These are phyloP conservation scores for Myriangium duriaei DNA, from an alignment of 2,329 filamentous ascomycete genomes.

Conservation along the genomic window DNA sequence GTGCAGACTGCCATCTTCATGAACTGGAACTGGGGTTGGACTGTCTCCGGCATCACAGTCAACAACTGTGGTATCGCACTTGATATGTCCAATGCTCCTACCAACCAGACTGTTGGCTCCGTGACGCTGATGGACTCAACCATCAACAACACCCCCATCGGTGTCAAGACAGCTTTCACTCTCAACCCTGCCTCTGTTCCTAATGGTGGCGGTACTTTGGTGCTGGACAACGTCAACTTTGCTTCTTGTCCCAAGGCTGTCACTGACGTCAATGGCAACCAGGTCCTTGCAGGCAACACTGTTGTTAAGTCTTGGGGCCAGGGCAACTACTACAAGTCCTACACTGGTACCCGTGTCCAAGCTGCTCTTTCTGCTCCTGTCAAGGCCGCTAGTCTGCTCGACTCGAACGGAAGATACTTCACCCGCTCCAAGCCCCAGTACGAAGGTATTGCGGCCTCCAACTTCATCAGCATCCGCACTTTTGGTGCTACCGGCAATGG, in stretches of 20 bases:
- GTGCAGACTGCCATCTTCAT: slow-evolving; percentile 39
- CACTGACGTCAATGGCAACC: slow-evolving; percentile 41
- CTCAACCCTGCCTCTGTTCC: slow-evolving; percentile 49
- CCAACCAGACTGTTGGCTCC: slow-evolving; percentile 67
- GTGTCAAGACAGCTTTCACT: slow-evolving; percentile 63
- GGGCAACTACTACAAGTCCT: slow-evolving; percentile 56
- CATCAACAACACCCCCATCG: slow-evolving; percentile 62
- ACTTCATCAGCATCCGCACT: slow-evolving; percentile 73
- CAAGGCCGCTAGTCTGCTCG: slow-evolving; percentile 57
- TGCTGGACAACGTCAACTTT: slow-evolving; percentile 87
- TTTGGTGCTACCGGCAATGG: slow-evolving; percentile 78
- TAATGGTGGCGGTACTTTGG: slow-evolving; percentile 64
- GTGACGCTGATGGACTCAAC: slow-evolving; percentile 71
- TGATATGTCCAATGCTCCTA: slow-evolving; percentile 35
- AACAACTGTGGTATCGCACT: slow-evolving; percentile 35
- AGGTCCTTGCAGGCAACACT: slow-evolving; percentile 56
- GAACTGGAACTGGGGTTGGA: slow-evolving; percentile 45
- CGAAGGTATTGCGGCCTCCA: slow-evolving; percentile 48
- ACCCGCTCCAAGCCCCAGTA: slow-evolving; percentile 87
- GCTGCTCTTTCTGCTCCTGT: slow-evolving; percentile 34
- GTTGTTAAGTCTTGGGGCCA: slow-evolving; percentile 64
- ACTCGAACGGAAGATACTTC: slow-evolving; percentile 55
- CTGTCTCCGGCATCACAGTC: slow-evolving; percentile 33
- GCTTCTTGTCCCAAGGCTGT: slow-evolving; percentile 50
- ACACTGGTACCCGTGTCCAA: slow-evolving; percentile 44